These are phyloP conservation scores for Eucalyptus erythrocorys DNA, from an alignment of 345 rosid species.

Conservation along the genomic window DNA sequence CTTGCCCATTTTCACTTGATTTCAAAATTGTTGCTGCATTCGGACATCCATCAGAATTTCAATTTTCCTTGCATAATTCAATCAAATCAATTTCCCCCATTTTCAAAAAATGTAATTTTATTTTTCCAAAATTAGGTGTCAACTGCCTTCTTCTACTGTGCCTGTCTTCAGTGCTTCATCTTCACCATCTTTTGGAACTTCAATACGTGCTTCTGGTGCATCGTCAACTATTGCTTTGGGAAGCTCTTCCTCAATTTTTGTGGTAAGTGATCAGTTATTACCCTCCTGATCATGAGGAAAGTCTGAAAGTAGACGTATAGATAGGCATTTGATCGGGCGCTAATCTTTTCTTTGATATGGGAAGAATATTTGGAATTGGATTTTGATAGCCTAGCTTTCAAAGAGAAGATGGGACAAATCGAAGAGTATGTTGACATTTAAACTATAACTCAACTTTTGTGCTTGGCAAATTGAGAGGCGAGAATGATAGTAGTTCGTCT, in stretches of 20 bases:
- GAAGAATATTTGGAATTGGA: neutral
- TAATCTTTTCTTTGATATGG: neutral
- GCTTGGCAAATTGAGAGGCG: neutral
- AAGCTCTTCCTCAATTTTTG: conserved; percentile 49
- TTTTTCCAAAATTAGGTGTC: no score
- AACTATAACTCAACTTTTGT: neutral
- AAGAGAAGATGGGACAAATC: neutral
- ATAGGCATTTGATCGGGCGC: neutral
- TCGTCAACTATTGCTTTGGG: neutral
- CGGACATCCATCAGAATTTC: no score
- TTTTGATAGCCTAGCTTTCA: neutral
- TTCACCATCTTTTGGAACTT: conserved; percentile 63
- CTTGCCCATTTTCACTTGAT: no score
- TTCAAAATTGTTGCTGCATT: no score
- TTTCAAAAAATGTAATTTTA: no score
- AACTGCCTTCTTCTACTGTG: conserved; percentile 50
- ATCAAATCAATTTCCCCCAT: no score
- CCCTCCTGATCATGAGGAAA: neutral
- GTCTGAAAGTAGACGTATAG: neutral
- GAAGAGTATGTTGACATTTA: neutral
- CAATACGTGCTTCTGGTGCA: conserved; percentile 44
- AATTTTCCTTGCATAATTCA: no score
- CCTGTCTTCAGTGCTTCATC: conserved; percentile 69
- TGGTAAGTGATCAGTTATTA: conserved; percentile 13
- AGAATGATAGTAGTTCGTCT: neutral